Evolutionary conservation across 148 eudicot genomes (phyloP).

Genomic region (Dysphania ambrosioides): DNA sequence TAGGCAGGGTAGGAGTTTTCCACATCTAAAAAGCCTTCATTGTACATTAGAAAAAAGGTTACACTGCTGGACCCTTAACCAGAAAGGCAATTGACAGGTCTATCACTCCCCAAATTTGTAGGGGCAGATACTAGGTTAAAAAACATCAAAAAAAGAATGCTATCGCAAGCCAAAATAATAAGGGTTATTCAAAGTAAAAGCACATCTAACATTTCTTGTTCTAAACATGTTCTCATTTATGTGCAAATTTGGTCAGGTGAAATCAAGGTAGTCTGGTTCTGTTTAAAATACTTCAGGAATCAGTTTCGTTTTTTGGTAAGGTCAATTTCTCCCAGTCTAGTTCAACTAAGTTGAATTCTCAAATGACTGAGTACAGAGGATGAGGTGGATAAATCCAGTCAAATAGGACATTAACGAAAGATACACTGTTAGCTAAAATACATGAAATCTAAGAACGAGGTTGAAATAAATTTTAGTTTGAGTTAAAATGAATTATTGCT

Average conservation of each 20-base stretch:
- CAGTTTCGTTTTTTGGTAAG: background rate
- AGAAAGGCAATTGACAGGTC: too few species aligned
- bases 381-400: background rate
- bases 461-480: background rate
- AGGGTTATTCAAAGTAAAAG: too few species aligned
- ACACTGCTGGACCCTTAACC: too few species aligned
- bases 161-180: background rate
- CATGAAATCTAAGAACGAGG: background rate
- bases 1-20: too few species aligned
- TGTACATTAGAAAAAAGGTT: too few species aligned
- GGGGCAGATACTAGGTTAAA: too few species aligned
- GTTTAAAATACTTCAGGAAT: background rate
- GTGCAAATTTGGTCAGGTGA: too few species aligned
- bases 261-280: too few species aligned
- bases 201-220: background rate
- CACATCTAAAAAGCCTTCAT: too few species aligned
- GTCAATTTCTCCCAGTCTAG: background rate
- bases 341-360: background rate
- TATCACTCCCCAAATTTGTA: too few species aligned
- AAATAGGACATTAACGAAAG: background rate
- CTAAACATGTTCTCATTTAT: background rate
- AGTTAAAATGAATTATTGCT: background rate
- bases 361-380: background rate
- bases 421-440: background rate
- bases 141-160: too few species aligned